These are phyloP conservation scores for Jatropha podagrica DNA, from an alignment of 441 rosid species.

Conservation along the genomic window DNA sequence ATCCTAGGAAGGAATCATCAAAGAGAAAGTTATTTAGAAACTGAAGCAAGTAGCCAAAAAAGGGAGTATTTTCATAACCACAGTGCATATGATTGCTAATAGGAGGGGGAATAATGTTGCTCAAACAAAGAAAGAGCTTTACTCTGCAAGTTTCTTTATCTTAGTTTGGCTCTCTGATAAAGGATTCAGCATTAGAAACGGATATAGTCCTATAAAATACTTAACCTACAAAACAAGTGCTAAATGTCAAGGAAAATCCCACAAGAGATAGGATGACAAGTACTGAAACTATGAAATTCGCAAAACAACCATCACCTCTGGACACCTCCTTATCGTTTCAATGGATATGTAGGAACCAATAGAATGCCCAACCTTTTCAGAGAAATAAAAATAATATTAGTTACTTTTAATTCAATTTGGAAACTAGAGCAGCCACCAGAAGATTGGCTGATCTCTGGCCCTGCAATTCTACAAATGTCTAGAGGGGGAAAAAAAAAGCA, in stretches of 20 bases:
- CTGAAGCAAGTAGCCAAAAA: slow-evolving; percentile 13
- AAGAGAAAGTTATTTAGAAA: neutral
- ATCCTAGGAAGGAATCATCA: neutral
- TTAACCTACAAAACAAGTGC: slow-evolving; percentile 42
- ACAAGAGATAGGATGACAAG: slow-evolving; percentile 10
- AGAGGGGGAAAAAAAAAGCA: neutral
- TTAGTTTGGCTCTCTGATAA: slow-evolving; percentile 51
- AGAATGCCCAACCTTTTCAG: slow-evolving; percentile 75
- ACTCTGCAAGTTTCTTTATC: slow-evolving; percentile 57
- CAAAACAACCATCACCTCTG: slow-evolving; percentile 42
- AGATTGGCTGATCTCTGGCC: neutral
- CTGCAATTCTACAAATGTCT: neutral
- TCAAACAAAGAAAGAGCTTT: slow-evolving; percentile 29
- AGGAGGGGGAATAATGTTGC: neutral
- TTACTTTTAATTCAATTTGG: slow-evolving; percentile 1
- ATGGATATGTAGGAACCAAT: slow-evolving; percentile 74
- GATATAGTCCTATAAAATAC: slow-evolving; percentile 67
- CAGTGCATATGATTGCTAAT: neutral
- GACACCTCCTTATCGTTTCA: slow-evolving; percentile 52
- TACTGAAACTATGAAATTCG: slow-evolving; percentile 11
- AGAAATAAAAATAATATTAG: slow-evolving; percentile 25
- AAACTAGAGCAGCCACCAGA: slow-evolving; percentile 12
- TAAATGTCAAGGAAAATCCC: slow-evolving; percentile 17
- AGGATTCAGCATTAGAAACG: slow-evolving; percentile 63
- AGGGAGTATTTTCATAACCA: neutral